Conservation (phyloP, 441 rosid genomes). For the Corymbia citriodora region DNA sequence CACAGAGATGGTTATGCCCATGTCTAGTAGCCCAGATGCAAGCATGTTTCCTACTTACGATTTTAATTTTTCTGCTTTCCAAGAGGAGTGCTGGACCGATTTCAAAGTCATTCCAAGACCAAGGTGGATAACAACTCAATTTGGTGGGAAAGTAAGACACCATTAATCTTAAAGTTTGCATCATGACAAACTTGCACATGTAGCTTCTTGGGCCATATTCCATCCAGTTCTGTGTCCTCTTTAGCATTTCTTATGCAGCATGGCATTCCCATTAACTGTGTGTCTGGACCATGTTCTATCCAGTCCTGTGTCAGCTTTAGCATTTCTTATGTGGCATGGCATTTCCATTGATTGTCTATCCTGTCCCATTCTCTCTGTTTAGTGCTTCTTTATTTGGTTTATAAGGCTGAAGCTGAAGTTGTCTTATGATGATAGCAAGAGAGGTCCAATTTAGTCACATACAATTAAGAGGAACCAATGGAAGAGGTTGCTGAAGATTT, state of each 20-base stretch:
- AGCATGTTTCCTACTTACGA: conserved; percentile 61
- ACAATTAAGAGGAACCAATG: not conserved
- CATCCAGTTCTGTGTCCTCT: not conserved
- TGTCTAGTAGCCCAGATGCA: conserved; percentile 43
- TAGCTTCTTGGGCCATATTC: not conserved
- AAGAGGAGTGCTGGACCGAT: conserved; percentile 30
- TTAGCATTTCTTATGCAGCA: not conserved
- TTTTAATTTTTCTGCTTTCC: conserved; percentile 31
- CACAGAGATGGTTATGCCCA: conserved; percentile 82
- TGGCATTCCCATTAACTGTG: not conserved
- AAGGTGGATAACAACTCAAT: conserved; percentile 82
- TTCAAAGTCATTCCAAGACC: conserved; percentile 56
- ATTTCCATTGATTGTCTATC: not conserved
- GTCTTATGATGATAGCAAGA: not conserved
- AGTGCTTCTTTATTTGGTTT: not conserved
- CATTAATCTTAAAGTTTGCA: not conserved
- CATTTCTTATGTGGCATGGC: not conserved
- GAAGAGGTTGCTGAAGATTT: not conserved
- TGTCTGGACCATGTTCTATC: not conserved
- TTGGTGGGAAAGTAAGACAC: conserved; percentile 53
- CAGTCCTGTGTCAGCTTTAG: not conserved
- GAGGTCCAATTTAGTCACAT: not conserved
- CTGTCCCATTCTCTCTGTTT: not conserved
- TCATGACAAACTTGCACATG: not conserved
- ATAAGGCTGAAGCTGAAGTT: not conserved